Evolutionary conservation across 2,329 filamentous ascomycete species (phyloP).

Genomic region (Penicillium rolfsii): DNA sequence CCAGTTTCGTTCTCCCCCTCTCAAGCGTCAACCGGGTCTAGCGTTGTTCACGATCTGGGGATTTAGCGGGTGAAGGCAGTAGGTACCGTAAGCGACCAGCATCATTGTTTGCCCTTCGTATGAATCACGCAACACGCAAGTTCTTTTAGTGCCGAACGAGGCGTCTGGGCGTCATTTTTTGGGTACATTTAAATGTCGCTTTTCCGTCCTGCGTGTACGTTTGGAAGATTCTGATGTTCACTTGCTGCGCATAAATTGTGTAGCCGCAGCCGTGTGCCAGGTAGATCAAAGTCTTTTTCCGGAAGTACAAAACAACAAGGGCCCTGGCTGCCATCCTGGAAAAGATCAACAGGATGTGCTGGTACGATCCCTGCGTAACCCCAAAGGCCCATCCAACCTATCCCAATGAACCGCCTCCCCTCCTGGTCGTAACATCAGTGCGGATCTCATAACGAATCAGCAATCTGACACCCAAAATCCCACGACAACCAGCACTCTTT

Average conservation of each 20-base stretch:
- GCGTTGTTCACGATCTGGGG: neutral
- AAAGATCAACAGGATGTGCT: neutral
- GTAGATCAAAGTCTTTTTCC: slow-evolving; percentile 1
- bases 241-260: neutral
- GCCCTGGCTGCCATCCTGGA: neutral
- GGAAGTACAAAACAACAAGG: slow-evolving; percentile 1
- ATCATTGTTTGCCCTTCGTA: neutral
- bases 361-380: neutral
- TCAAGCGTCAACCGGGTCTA: neutral
- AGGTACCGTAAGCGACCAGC: neutral
- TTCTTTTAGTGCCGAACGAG: neutral
- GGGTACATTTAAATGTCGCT: neutral
- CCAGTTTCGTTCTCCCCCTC: neutral
- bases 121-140: slow-evolving; percentile 1
- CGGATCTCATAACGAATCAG: neutral
- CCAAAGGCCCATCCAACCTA: neutral
- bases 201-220: neutral
- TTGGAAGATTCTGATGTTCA: neutral
- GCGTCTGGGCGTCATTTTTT: neutral
- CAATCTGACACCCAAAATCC: neutral
- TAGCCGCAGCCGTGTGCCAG: neutral
- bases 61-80: neutral
- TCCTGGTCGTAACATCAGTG: neutral
- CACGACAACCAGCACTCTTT: neutral
- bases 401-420: neutral